Evolutionary conservation across 2,329 filamentous ascomycete species (phyloP).

Genomic region (Colletotrichum liriopes): DNA sequence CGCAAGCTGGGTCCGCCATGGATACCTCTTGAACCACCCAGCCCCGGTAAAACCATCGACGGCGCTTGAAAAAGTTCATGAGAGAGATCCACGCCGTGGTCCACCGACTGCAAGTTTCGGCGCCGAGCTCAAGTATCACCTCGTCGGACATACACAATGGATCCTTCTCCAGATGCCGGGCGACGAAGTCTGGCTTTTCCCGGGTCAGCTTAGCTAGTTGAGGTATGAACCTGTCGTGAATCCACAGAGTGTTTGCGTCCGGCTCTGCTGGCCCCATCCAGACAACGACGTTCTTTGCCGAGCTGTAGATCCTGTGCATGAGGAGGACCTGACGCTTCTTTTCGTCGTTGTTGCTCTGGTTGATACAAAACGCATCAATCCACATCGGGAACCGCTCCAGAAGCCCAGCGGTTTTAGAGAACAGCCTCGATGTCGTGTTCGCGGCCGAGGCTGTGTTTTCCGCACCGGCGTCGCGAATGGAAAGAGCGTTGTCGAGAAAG

Average conservation of each 20-base stretch:
- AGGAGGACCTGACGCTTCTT: constrained; percentile 40
- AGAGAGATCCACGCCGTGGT: background rate
- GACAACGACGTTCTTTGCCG: constrained; percentile 31
- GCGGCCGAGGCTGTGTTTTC: background rate
- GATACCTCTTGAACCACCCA: constrained; percentile 45
- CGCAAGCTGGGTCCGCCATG: constrained; percentile 27
- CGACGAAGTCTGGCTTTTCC: background rate
- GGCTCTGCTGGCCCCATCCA: constrained; percentile 31
- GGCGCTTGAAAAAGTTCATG: background rate
- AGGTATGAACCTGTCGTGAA: constrained; percentile 26
- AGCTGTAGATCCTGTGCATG: constrained; percentile 43
- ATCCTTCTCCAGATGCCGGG: background rate
- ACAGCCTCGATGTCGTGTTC: background rate
- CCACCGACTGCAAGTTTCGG: constrained; percentile 8
- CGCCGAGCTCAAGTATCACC: constrained; percentile 26
- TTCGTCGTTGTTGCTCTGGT: constrained; percentile 41
- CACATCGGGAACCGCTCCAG: constrained; percentile 11
- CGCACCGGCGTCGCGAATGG: background rate
- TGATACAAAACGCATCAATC: constrained; percentile 45
- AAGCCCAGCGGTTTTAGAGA: background rate
- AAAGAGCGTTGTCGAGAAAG: background rate
- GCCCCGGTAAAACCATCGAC: constrained; percentile 43
- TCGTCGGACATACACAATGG: background rate
- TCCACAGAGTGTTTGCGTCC: background rate
- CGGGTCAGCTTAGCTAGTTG: background rate